Conservation (phyloP, 2,329 filamentous ascomycete genomes). For the Aspergillus tanneri region DNA sequence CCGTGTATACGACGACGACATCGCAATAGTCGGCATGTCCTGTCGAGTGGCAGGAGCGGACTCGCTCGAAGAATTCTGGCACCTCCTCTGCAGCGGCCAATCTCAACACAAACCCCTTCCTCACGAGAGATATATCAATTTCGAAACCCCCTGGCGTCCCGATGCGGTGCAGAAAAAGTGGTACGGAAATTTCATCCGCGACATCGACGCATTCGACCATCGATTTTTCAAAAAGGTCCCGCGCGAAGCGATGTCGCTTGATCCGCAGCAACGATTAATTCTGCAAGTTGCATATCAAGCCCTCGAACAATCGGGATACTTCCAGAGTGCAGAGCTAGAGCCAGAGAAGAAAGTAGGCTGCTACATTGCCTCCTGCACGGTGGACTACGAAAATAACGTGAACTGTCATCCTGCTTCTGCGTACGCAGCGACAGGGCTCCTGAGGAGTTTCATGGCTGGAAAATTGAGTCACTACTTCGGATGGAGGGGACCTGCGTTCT, state of each 20-base stretch:
- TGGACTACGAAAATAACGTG: constrained; percentile 47
- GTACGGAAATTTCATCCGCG: constrained; percentile 22
- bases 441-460: constrained; percentile 29
- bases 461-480: constrained; percentile 45
- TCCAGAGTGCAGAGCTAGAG: constrained; percentile 6
- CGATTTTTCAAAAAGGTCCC: constrained; percentile 33
- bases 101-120: constrained; percentile 26
- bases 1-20: constrained; percentile 19
- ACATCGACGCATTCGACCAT: constrained; percentile 32
- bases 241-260: constrained; percentile 29
- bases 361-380: constrained; percentile 38
- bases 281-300: constrained; percentile 36
- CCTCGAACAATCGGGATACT: constrained; percentile 34
- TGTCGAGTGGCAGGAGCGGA: constrained; percentile 33
- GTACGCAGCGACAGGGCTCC: constrained; percentile 34
- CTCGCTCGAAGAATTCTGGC: constrained; percentile 33
- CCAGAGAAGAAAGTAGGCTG: constrained; percentile 36
- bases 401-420: constrained; percentile 38
- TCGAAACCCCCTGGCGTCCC: constrained; percentile 18
- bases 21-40: constrained; percentile 39
- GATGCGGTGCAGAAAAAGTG: constrained; percentile 12
- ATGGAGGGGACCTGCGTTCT: constrained; percentile 44
- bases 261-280: constrained; percentile 35
- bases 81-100: constrained; percentile 25
- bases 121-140: constrained; percentile 15